phyloP scores from a whole-genome alignment of 2,329 filamentous ascomycete species.

The Colletotrichum sp. region DNA sequence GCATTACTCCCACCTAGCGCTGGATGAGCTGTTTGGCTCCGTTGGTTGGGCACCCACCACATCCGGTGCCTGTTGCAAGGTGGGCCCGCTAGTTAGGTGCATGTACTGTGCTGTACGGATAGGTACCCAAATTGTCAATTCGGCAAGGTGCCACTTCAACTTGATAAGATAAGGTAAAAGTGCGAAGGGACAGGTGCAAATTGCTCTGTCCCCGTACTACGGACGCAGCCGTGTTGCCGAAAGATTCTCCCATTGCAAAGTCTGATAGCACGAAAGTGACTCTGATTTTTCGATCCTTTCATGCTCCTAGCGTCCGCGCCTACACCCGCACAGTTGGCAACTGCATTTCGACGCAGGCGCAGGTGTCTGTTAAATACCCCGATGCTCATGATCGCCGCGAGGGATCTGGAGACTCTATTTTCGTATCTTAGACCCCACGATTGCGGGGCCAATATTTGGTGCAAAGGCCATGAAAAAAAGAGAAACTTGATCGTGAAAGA shows the following conservation, averaged over 20 bases:
- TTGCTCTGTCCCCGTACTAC: neutral
- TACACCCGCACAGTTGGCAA: neutral
- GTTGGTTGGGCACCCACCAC: conserved; percentile 10
- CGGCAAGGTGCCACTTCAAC: neutral
- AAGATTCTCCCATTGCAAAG: neutral
- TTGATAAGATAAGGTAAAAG: neutral
- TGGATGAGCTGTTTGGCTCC: neutral
- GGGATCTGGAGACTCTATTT: neutral
- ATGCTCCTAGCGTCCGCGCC: neutral
- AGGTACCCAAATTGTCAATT: neutral
- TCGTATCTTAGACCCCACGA: neutral
- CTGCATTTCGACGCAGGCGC: neutral
- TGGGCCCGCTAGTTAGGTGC: neutral
- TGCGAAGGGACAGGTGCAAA: neutral
- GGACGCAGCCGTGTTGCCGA: neutral
- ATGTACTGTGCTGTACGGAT: neutral
- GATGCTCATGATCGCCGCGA: conserved; percentile 10
- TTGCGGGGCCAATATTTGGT: neutral
- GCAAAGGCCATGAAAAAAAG: neutral
- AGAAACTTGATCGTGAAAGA: neutral
- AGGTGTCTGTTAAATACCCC: neutral
- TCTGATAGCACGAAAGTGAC: neutral
- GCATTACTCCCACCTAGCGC: neutral
- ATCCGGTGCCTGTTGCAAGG: neutral
- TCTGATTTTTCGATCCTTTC: neutral